Evolutionary conservation across 2,329 filamentous ascomycete genomes (phyloP).

Genomic region (Phyllosticta citribraziliensis): DNA sequence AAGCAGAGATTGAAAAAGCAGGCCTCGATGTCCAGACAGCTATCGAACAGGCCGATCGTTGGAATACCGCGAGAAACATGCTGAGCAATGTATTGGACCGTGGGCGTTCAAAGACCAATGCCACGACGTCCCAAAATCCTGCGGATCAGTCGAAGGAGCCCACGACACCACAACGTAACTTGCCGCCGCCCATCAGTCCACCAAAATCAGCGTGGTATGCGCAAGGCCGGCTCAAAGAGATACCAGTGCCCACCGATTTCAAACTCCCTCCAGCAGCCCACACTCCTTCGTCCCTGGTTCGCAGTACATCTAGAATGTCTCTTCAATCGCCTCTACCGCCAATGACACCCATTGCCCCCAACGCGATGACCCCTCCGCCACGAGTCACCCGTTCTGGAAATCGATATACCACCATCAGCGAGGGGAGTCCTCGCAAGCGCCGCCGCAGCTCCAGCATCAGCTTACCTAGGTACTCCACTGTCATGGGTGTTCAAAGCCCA

Average conservation of each 20-base stretch:
- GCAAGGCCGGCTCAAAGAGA: background rate
- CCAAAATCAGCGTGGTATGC: background rate
- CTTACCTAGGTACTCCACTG: background rate
- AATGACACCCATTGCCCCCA: background rate
- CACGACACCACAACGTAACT: background rate
- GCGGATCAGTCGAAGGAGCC: background rate
- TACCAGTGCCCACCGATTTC: background rate
- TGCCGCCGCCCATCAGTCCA: background rate
- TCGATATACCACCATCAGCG: background rate
- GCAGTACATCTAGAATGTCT: background rate
- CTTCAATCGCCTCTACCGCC: background rate
- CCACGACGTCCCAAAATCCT: too few relatives aligned
- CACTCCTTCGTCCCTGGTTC: background rate
- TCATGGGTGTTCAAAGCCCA: background rate
- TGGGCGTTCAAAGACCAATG: background rate
- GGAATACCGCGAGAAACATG: background rate
- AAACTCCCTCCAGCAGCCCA: background rate
- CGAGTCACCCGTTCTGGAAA: background rate
- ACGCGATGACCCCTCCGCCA: background rate
- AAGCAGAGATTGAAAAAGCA: background rate
- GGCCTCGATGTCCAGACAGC: background rate
- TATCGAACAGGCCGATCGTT: background rate
- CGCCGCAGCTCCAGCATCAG: background rate
- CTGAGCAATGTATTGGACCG: background rate
- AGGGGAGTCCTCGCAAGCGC: background rate